These are phyloP conservation scores for Mrakiaceae sp. DNA, from an alignment of 1,284 basidiomycete genomes.

Conservation along the genomic window DNA sequence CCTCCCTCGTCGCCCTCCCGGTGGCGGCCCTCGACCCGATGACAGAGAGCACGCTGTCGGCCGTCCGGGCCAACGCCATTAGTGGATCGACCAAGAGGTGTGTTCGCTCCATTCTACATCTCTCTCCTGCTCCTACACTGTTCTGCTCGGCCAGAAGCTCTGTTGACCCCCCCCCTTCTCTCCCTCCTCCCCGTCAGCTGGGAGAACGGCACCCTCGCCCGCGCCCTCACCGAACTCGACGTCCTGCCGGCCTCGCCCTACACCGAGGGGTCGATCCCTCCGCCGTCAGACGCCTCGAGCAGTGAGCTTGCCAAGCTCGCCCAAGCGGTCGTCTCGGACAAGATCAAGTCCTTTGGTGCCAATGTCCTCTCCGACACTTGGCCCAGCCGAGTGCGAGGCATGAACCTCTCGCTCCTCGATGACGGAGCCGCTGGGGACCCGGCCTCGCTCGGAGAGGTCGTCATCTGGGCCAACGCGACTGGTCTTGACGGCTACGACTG, in stretches of 20 bases:
- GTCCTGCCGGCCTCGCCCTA: slow-evolving; percentile 54
- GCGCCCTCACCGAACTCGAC: slow-evolving; percentile 59
- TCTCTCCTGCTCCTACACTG: no score
- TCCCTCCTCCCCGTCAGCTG: slow-evolving; percentile 34
- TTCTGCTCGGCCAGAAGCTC: no score
- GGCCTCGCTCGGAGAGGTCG: slow-evolving; percentile 48
- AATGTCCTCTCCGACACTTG: slow-evolving; percentile 19
- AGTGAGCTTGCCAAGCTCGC: slow-evolving; percentile 27
- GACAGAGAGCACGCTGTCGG: no score
- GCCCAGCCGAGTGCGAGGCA: slow-evolving; percentile 44
- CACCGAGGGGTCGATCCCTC: slow-evolving; percentile 31
- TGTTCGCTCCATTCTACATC: no score
- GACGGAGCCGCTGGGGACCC: slow-evolving; percentile 68
- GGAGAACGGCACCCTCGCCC: slow-evolving; percentile 66
- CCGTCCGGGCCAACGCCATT: no score
- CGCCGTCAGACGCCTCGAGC: slow-evolving; percentile 17
- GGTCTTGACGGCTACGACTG: slow-evolving; percentile 21
- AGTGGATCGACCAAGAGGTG: no score
- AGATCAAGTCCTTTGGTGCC: not conserved
- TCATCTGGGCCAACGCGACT: slow-evolving; percentile 46
- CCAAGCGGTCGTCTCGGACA: slow-evolving; percentile 42
- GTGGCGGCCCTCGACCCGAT: no score
- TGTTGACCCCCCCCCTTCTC: not conserved
- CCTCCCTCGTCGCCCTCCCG: no score
- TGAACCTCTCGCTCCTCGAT: slow-evolving; percentile 34